phyloP scores from a whole-genome alignment of 2,329 filamentous ascomycete species.

The Magnaporthiopsis rhizophila region DNA sequence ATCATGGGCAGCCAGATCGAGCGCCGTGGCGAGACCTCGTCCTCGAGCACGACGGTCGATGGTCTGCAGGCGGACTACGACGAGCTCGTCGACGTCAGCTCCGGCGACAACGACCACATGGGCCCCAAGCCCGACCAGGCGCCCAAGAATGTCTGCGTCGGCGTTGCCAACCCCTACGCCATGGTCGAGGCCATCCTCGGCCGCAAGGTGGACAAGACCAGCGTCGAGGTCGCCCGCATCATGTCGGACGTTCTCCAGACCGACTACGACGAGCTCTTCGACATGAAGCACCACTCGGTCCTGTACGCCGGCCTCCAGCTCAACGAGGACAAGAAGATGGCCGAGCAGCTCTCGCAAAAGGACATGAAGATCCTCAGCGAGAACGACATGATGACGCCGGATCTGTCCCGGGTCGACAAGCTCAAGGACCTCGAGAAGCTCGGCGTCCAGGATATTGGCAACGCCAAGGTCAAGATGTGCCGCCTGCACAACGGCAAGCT shows the following conservation, averaged over 20 bases:
- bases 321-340: slow-evolving; percentile 27
- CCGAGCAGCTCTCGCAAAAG: slow-evolving; percentile 28
- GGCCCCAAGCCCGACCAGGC: slow-evolving; percentile 23
- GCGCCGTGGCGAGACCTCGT: slow-evolving; percentile 13
- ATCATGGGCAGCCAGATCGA: slow-evolving; percentile 24
- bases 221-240: slow-evolving; percentile 22
- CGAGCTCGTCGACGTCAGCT: slow-evolving; percentile 17
- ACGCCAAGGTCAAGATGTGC: slow-evolving; percentile 30
- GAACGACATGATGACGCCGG: slow-evolving; percentile 31
- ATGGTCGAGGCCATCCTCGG: slow-evolving; percentile 35
- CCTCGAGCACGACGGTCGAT: slow-evolving; percentile 16
- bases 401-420: slow-evolving; percentile 29
- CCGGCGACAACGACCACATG: slow-evolving; percentile 10
- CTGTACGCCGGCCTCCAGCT: slow-evolving; percentile 34
- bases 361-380: slow-evolving; percentile 34
- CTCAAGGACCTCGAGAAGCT: slow-evolving; percentile 31
- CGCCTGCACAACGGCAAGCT: slow-evolving; percentile 37
- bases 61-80: slow-evolving; percentile 25
- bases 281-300: slow-evolving; percentile 33
- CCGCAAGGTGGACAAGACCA: slow-evolving; percentile 30
- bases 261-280: slow-evolving; percentile 39
- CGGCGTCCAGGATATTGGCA: slow-evolving; percentile 28
- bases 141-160: slow-evolving; percentile 30
- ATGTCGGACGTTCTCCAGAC: slow-evolving; percentile 35
- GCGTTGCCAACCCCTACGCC: slow-evolving; percentile 36